Percentiles rank a stretch among this genome's conserved stretches.
These are phyloP conservation scores for Prunus fruticosa DNA, from an alignment of 306 rosid species.

Conservation along the genomic window DNA sequence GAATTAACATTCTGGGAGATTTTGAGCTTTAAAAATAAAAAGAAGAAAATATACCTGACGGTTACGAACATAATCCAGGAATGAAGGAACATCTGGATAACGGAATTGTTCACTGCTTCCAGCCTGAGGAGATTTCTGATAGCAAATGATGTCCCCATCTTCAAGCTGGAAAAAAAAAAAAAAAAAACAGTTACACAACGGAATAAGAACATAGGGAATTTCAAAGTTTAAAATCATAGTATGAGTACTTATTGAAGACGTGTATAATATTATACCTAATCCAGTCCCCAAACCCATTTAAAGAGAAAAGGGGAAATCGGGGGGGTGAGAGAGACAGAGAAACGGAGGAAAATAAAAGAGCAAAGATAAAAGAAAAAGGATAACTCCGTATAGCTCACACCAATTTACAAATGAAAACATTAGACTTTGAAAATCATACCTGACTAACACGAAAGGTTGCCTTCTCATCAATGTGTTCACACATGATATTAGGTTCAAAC, in stretches of 20 bases:
- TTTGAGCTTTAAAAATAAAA: background rate
- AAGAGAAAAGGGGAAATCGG: background rate
- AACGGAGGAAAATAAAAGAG: background rate
- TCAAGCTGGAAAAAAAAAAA: constrained; percentile 51
- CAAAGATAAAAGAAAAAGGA: background rate
- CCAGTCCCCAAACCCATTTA: background rate
- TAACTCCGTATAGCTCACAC: background rate
- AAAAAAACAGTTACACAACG: background rate
- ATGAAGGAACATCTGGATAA: constrained; percentile 77
- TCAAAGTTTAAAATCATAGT: background rate
- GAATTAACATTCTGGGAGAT: background rate
- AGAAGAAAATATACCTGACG: constrained; percentile 52
- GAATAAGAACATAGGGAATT: background rate
- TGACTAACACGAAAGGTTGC: constrained; percentile 64
- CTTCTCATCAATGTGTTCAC: constrained; percentile 71
- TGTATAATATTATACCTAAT: background rate
- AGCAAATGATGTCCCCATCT: constrained; percentile 83
- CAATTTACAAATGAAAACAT: background rate
- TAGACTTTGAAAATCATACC: constrained; percentile 33
- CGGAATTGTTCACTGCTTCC: constrained; percentile 47
- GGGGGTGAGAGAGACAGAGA: background rate
- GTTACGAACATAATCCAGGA: constrained; percentile 75
- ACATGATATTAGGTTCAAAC: constrained; percentile 78
- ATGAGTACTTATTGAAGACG: background rate
- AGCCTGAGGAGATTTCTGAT: constrained; percentile 52